Conservation (phyloP, 176 grass and related monocot species). For the Saccharum spontaneum region DNA sequence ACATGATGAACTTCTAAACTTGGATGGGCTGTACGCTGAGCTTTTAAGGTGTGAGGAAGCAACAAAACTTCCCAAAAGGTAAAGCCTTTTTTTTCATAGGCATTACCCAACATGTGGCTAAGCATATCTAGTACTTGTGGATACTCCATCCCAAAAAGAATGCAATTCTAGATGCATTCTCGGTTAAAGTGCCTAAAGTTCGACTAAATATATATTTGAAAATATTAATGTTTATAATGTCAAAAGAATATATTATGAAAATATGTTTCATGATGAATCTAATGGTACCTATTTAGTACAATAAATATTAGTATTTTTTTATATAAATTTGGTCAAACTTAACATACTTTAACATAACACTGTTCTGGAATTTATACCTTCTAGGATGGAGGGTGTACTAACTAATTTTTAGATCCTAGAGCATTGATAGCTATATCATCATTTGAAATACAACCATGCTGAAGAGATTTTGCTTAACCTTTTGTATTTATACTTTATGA, state of each 20-base stretch:
- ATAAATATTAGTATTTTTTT: no score
- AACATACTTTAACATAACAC: no score
- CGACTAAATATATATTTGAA: no score
- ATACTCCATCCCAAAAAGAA: neutral
- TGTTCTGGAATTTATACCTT: no score
- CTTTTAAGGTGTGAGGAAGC: constrained; percentile 97
- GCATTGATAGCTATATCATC: constrained; percentile 11
- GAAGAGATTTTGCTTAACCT: constrained; percentile 19
- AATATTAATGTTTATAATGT: no score
- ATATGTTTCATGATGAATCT: no score
- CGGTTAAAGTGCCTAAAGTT: no score
- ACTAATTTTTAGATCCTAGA: neutral
- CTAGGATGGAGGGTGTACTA: neutral
- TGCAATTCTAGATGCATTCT: no score
- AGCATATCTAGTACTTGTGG: neutral
- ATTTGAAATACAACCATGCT: neutral
- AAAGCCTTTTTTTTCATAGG: constrained; percentile 6
- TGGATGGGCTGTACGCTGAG: constrained; percentile 95
- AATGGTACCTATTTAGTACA: no score
- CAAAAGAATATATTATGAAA: no score
- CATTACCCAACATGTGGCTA: neutral
- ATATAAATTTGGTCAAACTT: no score
- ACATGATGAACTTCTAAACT: constrained; percentile 88
- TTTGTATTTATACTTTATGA: neutral
- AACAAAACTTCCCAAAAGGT: constrained; percentile 97